phyloP scores from a whole-genome alignment of 495 filamentous ascomycete species.

The Jackrogersella multiformis region DNA sequence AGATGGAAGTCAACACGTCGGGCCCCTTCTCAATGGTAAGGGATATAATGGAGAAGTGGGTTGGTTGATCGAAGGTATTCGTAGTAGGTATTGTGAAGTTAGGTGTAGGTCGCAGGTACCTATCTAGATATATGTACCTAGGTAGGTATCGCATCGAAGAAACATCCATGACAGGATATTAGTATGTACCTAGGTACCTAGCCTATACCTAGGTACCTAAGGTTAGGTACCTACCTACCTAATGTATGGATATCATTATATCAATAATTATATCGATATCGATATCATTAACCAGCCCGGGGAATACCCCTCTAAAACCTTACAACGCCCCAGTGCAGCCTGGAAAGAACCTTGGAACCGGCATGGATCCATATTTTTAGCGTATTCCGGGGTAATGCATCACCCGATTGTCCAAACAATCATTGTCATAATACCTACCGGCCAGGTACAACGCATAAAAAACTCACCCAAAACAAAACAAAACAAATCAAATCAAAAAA shows the following conservation, averaged over 20 bases:
- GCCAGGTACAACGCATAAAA: background rate
- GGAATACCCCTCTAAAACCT: too few relatives aligned
- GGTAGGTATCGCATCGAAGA: background rate
- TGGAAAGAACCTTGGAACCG: background rate
- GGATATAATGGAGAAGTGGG: slow-evolving; percentile 27
- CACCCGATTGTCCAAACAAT: slow-evolving; percentile 4
- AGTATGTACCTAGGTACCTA: background rate
- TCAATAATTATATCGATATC: too few relatives aligned
- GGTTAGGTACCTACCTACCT: too few relatives aligned
- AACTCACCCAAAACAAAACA: slow-evolving; percentile 6
- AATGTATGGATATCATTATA: too few relatives aligned
- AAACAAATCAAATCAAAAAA: slow-evolving; percentile 11
- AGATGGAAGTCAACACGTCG: slow-evolving; percentile 24
- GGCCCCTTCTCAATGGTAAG: slow-evolving; percentile 31
- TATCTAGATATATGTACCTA: background rate
- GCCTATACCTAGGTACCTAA: background rate
- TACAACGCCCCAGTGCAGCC: too few relatives aligned
- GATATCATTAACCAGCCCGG: too few relatives aligned
- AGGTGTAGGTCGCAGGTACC: background rate
- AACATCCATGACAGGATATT: too few relatives aligned
- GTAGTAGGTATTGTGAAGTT: background rate
- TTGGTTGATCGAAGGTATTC: slow-evolving; percentile 27
- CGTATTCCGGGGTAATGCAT: slow-evolving; percentile 31
- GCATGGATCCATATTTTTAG: too few relatives aligned
- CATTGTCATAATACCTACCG: background rate